Percentiles rank a stretch among this genome's conserved stretches.
Evolutionary conservation across 805 yeast species (phyloP).

Genomic region (Pachysolen tannophilus): DNA sequence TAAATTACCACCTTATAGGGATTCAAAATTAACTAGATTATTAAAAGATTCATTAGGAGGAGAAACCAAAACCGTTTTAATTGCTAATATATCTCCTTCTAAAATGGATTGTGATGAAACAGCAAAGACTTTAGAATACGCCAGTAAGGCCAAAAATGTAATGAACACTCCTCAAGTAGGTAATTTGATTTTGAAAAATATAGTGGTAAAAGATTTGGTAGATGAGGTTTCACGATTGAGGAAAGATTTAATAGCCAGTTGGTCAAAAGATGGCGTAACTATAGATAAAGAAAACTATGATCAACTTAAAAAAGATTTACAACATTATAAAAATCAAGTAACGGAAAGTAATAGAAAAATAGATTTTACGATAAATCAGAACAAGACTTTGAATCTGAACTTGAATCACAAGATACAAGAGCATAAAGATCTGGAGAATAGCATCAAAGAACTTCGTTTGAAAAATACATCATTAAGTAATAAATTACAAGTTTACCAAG

Average conservation of each 20-base stretch:
- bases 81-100: slow-evolving; percentile 79
- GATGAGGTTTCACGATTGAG: slow-evolving; percentile 36
- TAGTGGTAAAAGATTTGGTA: slow-evolving; percentile 35
- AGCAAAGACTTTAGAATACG: slow-evolving; percentile 45
- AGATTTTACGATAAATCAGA: slow-evolving; percentile 30
- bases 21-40: slow-evolving; percentile 67
- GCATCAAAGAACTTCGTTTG: slow-evolving; percentile 15
- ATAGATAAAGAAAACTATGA: slow-evolving; percentile 55
- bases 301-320: slow-evolving; percentile 38
- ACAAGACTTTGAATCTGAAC: slow-evolving; percentile 17
- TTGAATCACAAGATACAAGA: slow-evolving; percentile 14
- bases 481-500: slow-evolving; percentile 22
- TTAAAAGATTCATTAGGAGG: slow-evolving; percentile 80
- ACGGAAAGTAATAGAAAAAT: slow-evolving; percentile 36
- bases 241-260: slow-evolving; percentile 52
- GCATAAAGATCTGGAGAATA: slow-evolving; percentile 14
- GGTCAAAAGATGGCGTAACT: slow-evolving; percentile 57
- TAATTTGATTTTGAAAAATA: slow-evolving; percentile 32
- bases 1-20: slow-evolving; percentile 69
- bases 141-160: slow-evolving; percentile 47
- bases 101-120: slow-evolving; percentile 40
- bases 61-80: slow-evolving; percentile 78
- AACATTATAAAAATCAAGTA: slow-evolving; percentile 40
- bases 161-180: slow-evolving; percentile 44
- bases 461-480: slow-evolving; percentile 19